Base-by-base conservation (phyloP, 2,329 filamentous ascomycete genomes). In the Diaporthe citriasiana region DNA sequence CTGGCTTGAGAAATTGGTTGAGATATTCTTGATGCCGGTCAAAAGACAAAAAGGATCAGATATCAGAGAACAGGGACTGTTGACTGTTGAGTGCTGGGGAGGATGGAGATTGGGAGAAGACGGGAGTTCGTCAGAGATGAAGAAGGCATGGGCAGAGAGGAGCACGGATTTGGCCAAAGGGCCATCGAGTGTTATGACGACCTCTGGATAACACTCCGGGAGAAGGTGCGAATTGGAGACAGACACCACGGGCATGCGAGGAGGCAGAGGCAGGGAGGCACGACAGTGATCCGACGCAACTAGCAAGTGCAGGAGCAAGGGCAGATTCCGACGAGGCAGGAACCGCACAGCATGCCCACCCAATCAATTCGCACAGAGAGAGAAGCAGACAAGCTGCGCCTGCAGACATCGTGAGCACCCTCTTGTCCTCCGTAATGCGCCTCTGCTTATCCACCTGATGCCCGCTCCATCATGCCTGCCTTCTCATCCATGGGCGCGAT, bases 221-320 rank as follows among this genome's bases (percentile, higher is more conserved):
- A 47, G 57, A 70, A 66, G 57, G 65, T 42, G 51, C 57, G 57
- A 71, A 8, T 27, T 40, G 35, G 38, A 8, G 19, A 51, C 70
- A 70, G 50, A 74, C 40, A 57, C 56, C 63, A 57, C 57, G 47
- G 47, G 22, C 50, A 22, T 47, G n/a, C 57, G 17, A 66, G 19
- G 69, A 73, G 40, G 53, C n/a, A 50, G 15, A 71, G 15, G 22
- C 50, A 57, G 27, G 59, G 60, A 69, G 47, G 27, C 50, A 72
- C 59, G 38, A 57, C 71, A 72, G 17, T 30, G 55, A 60, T 45
- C 19, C n/a, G 17, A 51, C 63, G 33, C 33, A 53, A 51, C 33
- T 22, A 53, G 25, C 33, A 68, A 59, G 19, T 57, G 51, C 66
- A 68, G 70, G 33, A 57, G 40, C 66, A 35, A 42, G 33, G 53